phyloP scores from a whole-genome alignment of 805 yeast species.

The Saccharomycopsis sp. region DNA sequence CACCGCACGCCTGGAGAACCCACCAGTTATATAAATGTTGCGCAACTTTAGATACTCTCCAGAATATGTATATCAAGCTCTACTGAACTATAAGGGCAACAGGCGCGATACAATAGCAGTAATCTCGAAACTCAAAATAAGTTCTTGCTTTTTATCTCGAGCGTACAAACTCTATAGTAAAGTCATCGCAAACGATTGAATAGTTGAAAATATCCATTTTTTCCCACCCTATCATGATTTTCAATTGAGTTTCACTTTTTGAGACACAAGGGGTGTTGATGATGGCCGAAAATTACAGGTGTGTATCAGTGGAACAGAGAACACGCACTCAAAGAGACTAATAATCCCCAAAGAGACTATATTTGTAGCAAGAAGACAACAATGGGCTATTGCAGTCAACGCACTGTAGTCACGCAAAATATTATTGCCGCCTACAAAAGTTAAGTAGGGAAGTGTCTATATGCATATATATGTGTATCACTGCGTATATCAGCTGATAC shows the following conservation, averaged over 20 bases:
- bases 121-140: background rate
- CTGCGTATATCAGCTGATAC: background rate
- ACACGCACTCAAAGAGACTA: too few relatives aligned
- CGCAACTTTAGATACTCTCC: background rate
- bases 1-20: background rate
- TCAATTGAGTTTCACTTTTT: background rate
- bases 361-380: too few relatives aligned
- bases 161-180: background rate
- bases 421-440: too few relatives aligned
- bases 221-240: conserved; percentile 3
- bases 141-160: background rate
- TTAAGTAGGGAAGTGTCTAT: too few relatives aligned
- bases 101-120: background rate
- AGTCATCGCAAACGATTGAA: background rate
- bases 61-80: background rate
- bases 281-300: too few relatives aligned
- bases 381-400: too few relatives aligned
- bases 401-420: too few relatives aligned
- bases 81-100: background rate
- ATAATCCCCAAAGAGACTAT: too few relatives aligned
- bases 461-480: background rate
- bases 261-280: background rate
- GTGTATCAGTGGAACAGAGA: too few relatives aligned
- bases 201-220: background rate
- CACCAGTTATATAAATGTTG: background rate